These are phyloP conservation scores for Rosellinia necatrix DNA, from an alignment of 2,329 filamentous ascomycete genomes.

Conservation along the genomic window DNA sequence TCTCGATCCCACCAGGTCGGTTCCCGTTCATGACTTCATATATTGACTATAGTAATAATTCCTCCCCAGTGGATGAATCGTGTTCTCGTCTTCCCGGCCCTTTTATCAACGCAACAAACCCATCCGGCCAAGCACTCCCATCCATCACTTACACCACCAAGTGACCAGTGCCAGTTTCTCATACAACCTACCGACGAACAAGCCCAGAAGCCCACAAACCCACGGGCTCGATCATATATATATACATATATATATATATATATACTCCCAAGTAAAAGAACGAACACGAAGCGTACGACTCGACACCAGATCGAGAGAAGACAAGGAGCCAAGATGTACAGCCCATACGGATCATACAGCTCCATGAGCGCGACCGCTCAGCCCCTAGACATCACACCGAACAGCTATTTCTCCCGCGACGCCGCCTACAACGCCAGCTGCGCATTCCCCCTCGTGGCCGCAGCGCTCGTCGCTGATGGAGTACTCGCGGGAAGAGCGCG, in stretches of 20 bases:
- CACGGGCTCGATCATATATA: no score
- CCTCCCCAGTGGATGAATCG: constrained; percentile 16
- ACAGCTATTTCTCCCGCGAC: constrained; percentile 38
- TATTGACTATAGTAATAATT: constrained; percentile 32
- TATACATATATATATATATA: no score
- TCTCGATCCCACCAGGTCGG: constrained; percentile 33
- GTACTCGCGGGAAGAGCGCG: constrained; percentile 43
- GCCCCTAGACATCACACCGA: constrained; percentile 41
- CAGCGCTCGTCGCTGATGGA: constrained; percentile 44
- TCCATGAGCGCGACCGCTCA: constrained; percentile 42
- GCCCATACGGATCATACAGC: constrained; percentile 44
- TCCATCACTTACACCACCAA: background rate
- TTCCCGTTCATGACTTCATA: constrained; percentile 34
- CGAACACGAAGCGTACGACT: no score
- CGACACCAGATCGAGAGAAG: background rate
- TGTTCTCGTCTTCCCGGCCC: constrained; percentile 11
- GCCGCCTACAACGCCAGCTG: constrained; percentile 42
- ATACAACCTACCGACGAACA: constrained; percentile 12
- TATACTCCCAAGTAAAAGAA: no score
- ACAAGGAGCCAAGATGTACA: constrained; percentile 35
- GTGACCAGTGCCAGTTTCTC: no score
- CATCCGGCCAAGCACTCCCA: constrained; percentile 5
- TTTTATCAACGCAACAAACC: constrained; percentile 23
- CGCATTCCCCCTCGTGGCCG: constrained; percentile 51
- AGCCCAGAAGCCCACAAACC: no score